Percentiles rank a stretch among this genome's conserved stretches.
Evolutionary conservation across 805 yeast species (phyloP).

Genomic region (Saccharomyces paradoxus): DNA sequence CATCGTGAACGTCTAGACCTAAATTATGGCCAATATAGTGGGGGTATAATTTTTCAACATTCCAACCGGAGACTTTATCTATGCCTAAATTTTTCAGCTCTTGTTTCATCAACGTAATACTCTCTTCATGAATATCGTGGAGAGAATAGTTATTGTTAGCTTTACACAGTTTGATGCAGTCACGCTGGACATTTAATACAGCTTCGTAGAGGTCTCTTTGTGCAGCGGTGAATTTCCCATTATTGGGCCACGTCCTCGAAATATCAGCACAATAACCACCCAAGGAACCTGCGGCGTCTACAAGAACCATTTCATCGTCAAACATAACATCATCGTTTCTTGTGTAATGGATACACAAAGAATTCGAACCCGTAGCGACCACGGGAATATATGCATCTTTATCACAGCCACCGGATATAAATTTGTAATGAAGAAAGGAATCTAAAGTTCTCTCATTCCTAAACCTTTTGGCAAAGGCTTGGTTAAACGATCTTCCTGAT

Average conservation of each 20-base stretch:
- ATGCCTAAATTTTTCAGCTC: slow-evolving; percentile 75
- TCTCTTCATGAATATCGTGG: slow-evolving; percentile 66
- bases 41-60: slow-evolving; percentile 61
- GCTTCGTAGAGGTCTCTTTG: slow-evolving; percentile 86
- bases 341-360: slow-evolving; percentile 88
- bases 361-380: slow-evolving; percentile 87
- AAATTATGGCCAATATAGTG: slow-evolving; percentile 94
- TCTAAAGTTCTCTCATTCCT: slow-evolving; percentile 70
- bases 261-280: slow-evolving; percentile 97
- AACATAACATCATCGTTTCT: slow-evolving; percentile 78
- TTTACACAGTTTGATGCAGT: slow-evolving; percentile 65
- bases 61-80: slow-evolving; percentile 40
- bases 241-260: slow-evolving; percentile 92
- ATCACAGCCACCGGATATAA: slow-evolving; percentile 83
- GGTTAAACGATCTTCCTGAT: slow-evolving; percentile 75
- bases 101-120: slow-evolving; percentile 48
- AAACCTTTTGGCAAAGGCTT: slow-evolving; percentile 64
- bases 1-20: slow-evolving; percentile 86
- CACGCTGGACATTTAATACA: slow-evolving; percentile 72
- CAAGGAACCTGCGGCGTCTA: slow-evolving; percentile 88
- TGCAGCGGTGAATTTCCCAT: slow-evolving; percentile 62
- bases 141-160: slow-evolving; percentile 46
- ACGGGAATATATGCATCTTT: slow-evolving; percentile 89
- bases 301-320: slow-evolving; percentile 74
- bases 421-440: slow-evolving; percentile 72